These are phyloP conservation scores for Nasturtium officinale DNA, from an alignment of 345 rosid species.

Conservation along the genomic window DNA sequence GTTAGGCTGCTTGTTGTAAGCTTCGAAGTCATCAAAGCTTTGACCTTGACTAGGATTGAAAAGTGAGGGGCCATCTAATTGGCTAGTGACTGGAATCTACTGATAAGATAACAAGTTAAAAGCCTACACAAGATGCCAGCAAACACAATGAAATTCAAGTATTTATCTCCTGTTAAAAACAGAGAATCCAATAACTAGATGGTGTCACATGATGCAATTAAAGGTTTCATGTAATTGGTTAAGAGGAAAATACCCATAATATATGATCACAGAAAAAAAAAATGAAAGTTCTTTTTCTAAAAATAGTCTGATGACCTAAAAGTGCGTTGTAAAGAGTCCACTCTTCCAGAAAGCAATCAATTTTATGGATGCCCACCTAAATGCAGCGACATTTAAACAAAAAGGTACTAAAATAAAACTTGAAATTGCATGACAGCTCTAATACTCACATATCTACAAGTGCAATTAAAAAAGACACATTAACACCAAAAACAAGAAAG, in stretches of 20 bases:
- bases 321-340: constrained; percentile 28
- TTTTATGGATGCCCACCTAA: constrained; percentile 2
- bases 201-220: background rate
- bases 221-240: background rate
- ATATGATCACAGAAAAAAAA: background rate
- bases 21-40: constrained; percentile 85
- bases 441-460: background rate
- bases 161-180: constrained; percentile 7
- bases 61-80: constrained; percentile 62
- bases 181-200: constrained; percentile 17
- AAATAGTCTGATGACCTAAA: constrained; percentile 27
- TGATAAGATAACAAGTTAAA: constrained; percentile 30
- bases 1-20: constrained; percentile 67
- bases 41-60: constrained; percentile 69
- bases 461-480: background rate
- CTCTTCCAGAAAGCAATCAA: constrained; percentile 27
- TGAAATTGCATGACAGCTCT: constrained; percentile 5
- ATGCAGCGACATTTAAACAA: constrained; percentile 20
- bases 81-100: constrained; percentile 68
- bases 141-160: constrained; percentile 11
- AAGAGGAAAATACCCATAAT: background rate
- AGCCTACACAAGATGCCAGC: background rate
- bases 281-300: constrained; percentile 20
- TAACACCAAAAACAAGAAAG: background rate
- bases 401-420: constrained; percentile 3